Base-by-base conservation (phyloP, 1,139 yeast species). In the Candida sp. region DNA sequence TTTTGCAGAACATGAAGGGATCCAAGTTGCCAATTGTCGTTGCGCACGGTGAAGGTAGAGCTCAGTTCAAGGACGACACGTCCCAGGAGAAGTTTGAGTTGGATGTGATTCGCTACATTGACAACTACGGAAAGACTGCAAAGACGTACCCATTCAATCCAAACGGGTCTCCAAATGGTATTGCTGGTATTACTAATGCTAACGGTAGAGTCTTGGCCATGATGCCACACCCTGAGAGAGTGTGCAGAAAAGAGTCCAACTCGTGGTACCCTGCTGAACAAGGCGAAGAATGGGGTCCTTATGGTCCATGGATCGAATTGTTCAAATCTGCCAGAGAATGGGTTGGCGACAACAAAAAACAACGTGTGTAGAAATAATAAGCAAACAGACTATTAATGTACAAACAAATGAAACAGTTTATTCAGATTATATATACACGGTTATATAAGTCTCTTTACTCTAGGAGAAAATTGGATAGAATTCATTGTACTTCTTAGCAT, bases 151-250 rank as follows among this genome's bases (percentile, higher is more conserved):
- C 99, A 58, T 89, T 80, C 76, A 94, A 94, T 77, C 99, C 99
- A 53, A 96, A 96, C 71, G 99, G 99, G 39, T 90, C 98, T 23
- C 91, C 96, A 45, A 83, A 82, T 49, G 98, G 97, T 72, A 90
- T 96, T 64, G 90, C 98, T 42, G 99, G 98, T 78, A 84, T 96
- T 55, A 80, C 89, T 57, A 85, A 94, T 48, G 90, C 89, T 51
- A 90, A 90, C 65, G 99, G 99, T 59, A 86, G 99, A 69, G 98
- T 96, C 4, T 78, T 96, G 63, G 98, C 98, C 3, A 85, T 96
- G 92, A 96, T 96, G 99, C 99, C 99, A 44, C 99, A 96, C 68
- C 99, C 99, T 27, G 99, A 96, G 73, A 90, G 99, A 76, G 96
- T 91, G 46, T 81, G 88, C 53, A 83, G 97, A 73, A 77, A 85